Conservation (phyloP, 2,329 filamentous ascomycete genomes). For the Lachnum nothofagi region DNA sequence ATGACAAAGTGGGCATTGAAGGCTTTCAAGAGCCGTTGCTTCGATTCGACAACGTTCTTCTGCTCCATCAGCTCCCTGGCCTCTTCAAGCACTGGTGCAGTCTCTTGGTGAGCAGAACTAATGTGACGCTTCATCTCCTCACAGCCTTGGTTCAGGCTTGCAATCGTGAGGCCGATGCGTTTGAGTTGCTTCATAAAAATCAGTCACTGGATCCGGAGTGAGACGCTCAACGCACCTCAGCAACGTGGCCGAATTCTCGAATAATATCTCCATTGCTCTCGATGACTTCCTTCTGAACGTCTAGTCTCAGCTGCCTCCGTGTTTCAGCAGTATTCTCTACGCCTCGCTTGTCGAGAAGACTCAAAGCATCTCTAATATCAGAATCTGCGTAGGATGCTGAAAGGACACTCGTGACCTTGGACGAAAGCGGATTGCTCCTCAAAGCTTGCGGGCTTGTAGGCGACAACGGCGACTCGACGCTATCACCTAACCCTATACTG, state of each 20-base stretch:
- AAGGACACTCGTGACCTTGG: constrained; percentile 77
- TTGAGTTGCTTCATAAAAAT: constrained; percentile 64
- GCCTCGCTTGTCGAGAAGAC: constrained; percentile 67
- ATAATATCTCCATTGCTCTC: constrained; percentile 87
- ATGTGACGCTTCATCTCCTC: constrained; percentile 76
- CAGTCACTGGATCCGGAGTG: constrained; percentile 25
- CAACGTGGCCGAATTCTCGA: constrained; percentile 80
- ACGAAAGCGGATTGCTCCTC: constrained; percentile 60
- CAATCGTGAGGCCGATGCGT: constrained; percentile 74
- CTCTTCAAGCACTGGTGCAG: constrained; percentile 69
- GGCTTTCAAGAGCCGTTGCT: constrained; percentile 69
- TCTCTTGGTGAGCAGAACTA: constrained; percentile 67
- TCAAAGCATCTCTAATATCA: constrained; percentile 81
- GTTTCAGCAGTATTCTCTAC: constrained; percentile 71
- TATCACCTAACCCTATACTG: constrained; percentile 21
- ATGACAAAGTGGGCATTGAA: constrained; percentile 82
- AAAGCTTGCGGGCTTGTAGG: constrained; percentile 26
- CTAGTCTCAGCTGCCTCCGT: constrained; percentile 71
- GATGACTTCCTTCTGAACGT: constrained; percentile 88
- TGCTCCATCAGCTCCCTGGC: constrained; percentile 68
- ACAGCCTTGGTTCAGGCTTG: constrained; percentile 73
- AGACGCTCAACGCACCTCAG: constrained; percentile 55
- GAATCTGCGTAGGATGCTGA: constrained; percentile 89
- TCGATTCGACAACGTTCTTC: constrained; percentile 69
- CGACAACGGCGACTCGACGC: constrained; percentile 20